Conservation (phyloP, 169 alveolate genomes). For the Condylostoma magnum region DNA sequence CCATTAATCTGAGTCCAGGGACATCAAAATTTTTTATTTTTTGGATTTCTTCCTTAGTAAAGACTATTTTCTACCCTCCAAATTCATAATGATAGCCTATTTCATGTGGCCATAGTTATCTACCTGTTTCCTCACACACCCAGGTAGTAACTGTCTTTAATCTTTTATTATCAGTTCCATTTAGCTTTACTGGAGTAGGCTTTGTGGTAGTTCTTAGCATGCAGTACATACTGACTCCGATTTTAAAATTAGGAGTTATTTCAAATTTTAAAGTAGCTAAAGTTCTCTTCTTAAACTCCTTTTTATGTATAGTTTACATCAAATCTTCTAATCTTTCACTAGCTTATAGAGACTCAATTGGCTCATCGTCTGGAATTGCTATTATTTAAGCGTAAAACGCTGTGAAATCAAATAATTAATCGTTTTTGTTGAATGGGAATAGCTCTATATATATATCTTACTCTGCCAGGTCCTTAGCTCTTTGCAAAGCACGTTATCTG, state of each 20-base stretch:
- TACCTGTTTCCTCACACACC: constrained; percentile 77
- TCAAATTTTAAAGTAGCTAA: constrained; percentile 70
- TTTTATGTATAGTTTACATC: constrained; percentile 71
- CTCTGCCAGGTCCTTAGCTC: constrained; percentile 73
- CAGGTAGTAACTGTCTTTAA: constrained; percentile 57
- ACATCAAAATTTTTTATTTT: constrained; percentile 74
- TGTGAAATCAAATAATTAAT: constrained; percentile 64
- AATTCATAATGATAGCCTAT: constrained; percentile 70
- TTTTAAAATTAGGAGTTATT: constrained; percentile 61
- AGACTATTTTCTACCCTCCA: constrained; percentile 74
- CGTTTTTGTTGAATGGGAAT: constrained; percentile 67
- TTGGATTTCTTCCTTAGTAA: constrained; percentile 71
- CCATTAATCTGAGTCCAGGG: constrained; percentile 82
- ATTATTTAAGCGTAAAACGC: constrained; percentile 74
- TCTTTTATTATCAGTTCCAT: constrained; percentile 67
- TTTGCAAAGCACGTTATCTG: constrained; percentile 53
- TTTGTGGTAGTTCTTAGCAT: constrained; percentile 62
- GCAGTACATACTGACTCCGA: constrained; percentile 73
- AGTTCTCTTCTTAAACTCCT: constrained; percentile 82
- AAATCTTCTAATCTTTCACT: constrained; percentile 70
- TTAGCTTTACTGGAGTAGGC: constrained; percentile 68
- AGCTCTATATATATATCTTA: constrained; percentile 77
- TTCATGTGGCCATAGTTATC: constrained; percentile 71
- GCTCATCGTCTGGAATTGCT: constrained; percentile 72
- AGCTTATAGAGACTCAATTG: constrained; percentile 43